Conservation (phyloP, 1,139 yeast species). For the Saccharomyces hybrid region DNA sequence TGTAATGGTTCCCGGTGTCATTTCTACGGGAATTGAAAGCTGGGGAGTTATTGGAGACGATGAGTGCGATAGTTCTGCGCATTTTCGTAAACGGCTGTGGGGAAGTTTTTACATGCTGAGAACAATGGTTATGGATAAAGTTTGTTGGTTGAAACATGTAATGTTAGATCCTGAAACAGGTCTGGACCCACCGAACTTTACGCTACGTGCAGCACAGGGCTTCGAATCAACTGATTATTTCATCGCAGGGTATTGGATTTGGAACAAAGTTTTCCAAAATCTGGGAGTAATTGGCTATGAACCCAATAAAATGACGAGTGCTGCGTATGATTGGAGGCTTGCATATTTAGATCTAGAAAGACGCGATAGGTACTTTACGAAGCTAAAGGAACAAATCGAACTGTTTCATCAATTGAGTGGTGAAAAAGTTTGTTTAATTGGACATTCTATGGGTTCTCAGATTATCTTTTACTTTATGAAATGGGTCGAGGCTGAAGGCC, state of each 20-base stretch:
- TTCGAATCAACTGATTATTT: slow-evolving; percentile 96
- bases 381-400: slow-evolving; percentile 68
- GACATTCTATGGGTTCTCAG: slow-evolving; percentile 97
- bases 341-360: slow-evolving; percentile 81
- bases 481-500: slow-evolving; percentile 91
- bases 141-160: slow-evolving; percentile 89
- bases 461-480: slow-evolving; percentile 79
- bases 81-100: slow-evolving; percentile 89
- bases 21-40: slow-evolving; percentile 88
- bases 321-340: slow-evolving; percentile 93
- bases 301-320: slow-evolving; percentile 82
- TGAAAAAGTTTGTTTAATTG: slow-evolving; percentile 68
- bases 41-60: slow-evolving; percentile 74
- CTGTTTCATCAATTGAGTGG: slow-evolving; percentile 40
- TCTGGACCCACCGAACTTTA: slow-evolving; percentile 77
- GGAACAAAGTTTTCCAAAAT: slow-evolving; percentile 91
- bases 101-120: slow-evolving; percentile 93
- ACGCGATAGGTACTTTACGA: slow-evolving; percentile 78
- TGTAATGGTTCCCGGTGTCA: slow-evolving; percentile 91
- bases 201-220: slow-evolving; percentile 86
- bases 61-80: slow-evolving; percentile 77
- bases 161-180: slow-evolving; percentile 89
- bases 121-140: slow-evolving; percentile 84
- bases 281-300: slow-evolving; percentile 91
- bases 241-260: slow-evolving; percentile 96